Conservation (phyloP, 805 yeast species). For the Lipomyces anomalus region DNA sequence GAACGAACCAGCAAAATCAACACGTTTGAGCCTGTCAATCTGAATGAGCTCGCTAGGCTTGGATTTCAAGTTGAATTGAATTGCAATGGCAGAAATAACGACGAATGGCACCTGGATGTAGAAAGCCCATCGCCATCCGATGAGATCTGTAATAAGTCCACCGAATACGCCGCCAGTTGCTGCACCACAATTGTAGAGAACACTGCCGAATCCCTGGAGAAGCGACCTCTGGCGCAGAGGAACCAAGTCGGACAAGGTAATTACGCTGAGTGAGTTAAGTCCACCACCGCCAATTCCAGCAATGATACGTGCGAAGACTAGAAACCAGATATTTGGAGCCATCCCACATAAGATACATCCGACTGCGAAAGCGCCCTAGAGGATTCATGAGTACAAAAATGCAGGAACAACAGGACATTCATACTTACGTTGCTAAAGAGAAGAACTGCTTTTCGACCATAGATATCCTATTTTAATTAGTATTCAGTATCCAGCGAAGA, state of each 20-base stretch:
- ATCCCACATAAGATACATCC: constrained; percentile 50
- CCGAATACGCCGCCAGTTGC: constrained; percentile 58
- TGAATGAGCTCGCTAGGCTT: constrained; percentile 31
- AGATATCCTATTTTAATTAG: constrained; percentile 9
- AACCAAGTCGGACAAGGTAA: constrained; percentile 69
- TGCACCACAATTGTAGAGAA: constrained; percentile 72
- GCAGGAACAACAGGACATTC: not conserved
- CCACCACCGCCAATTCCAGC: constrained; percentile 95
- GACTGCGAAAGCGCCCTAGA: constrained; percentile 37
- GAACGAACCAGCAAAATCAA: constrained; percentile 63
- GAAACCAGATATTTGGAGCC: constrained; percentile 31
- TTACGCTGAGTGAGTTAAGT: constrained; percentile 65
- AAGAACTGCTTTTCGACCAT: constrained; percentile 21
- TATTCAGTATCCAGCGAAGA: too few species aligned
- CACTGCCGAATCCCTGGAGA: constrained; percentile 76
- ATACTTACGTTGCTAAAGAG: constrained; percentile 14
- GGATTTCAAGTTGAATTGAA: constrained; percentile 24
- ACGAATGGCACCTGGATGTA: constrained; percentile 38
- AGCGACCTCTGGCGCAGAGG: constrained; percentile 71
- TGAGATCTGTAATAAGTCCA: constrained; percentile 47
- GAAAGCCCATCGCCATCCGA: constrained; percentile 60
- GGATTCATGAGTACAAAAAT: constrained; percentile 44
- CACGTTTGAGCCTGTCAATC: constrained; percentile 46
- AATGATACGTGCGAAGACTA: constrained; percentile 47
- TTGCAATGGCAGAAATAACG: constrained; percentile 36